Evolutionary conservation across 2,329 filamentous ascomycete genomes (phyloP), one percentile per base, ranked within the genome.

Genomic region (Reticulascus tulasneorum): DNA sequence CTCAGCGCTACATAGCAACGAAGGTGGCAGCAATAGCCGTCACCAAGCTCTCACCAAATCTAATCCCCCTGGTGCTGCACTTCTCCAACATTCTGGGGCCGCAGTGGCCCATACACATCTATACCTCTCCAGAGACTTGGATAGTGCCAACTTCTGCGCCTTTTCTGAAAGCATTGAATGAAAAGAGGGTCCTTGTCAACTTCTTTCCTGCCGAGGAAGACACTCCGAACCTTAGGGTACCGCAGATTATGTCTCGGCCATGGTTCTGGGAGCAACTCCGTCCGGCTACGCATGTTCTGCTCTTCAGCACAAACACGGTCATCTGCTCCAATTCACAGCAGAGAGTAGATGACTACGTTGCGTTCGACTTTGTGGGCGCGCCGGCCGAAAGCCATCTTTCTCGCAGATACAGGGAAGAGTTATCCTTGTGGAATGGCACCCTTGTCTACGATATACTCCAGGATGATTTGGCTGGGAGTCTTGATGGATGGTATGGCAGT

Each of bases 41-140:
- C n/a, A n/a, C n/a, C n/a, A n/a, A n/a, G n/a, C n/a, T n/a, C n/a
- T n/a, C n/a, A n/a, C 57, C 9, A 35, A 49, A 55, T 18, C 49
- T 65, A 10, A 44, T 64, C 20, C 60, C 62, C 8, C 44, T 64
- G n/a, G 53, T 66, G 24, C 47, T 66, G 11, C 61, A 65, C 37
- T 66, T 62, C 42, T 47, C 53, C 24, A 50, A 49, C 26, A 56
- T 64, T 9, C 59, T 70, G 5, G 67, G 66, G 1, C 63, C 65
- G 9, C 43, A 46, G 9, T 70, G 66, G 66, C 64, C 64, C 5
- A 58, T 71, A 24, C 52, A 69, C 16, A 58, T 69, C 26, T 66
- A 63, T 44, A 69, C 67, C 0, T 53, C 57, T 2, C 45, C 53
- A n/a, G 47, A 50, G 35, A 53, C 42, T 7, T 51, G 48, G 35